Evolutionary conservation across 176 grass and related monocot genomes (phyloP).

Genomic region (Oryza coarctata): DNA sequence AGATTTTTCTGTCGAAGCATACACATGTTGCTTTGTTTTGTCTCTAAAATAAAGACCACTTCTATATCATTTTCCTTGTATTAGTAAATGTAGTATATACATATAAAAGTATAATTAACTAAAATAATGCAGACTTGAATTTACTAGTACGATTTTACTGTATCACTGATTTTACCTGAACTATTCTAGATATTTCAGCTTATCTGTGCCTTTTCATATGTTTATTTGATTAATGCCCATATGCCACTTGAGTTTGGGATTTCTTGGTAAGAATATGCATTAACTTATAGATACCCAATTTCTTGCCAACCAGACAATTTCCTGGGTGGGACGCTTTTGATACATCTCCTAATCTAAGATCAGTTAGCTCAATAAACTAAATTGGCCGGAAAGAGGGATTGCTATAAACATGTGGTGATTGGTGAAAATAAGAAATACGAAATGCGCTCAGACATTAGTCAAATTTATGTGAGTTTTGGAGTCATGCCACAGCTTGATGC

Average conservation of each 20-base stretch:
- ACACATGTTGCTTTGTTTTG: neutral
- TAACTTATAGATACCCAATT: neutral
- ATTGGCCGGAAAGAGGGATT: neutral
- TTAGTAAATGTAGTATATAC: neutral
- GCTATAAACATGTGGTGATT: neutral
- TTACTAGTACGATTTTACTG: neutral
- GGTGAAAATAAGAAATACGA: neutral
- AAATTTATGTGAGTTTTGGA: neutral
- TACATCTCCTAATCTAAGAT: neutral
- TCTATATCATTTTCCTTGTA: neutral
- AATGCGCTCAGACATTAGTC: neutral
- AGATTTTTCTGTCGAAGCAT: neutral
- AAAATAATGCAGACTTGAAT: neutral
- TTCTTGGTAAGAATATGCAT: neutral
- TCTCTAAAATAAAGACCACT: too few relatives aligned
- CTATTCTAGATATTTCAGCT: neutral
- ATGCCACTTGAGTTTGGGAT: neutral
- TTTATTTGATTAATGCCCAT: neutral
- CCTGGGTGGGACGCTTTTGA: neutral
- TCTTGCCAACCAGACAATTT: neutral
- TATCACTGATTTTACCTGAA: neutral
- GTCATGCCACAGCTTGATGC: neutral
- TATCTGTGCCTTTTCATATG: neutral
- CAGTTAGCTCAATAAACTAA: neutral
- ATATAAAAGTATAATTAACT: neutral